Evolutionary conservation across 73 alveolate species (phyloP).

Genomic region (Urostyla sp.): DNA sequence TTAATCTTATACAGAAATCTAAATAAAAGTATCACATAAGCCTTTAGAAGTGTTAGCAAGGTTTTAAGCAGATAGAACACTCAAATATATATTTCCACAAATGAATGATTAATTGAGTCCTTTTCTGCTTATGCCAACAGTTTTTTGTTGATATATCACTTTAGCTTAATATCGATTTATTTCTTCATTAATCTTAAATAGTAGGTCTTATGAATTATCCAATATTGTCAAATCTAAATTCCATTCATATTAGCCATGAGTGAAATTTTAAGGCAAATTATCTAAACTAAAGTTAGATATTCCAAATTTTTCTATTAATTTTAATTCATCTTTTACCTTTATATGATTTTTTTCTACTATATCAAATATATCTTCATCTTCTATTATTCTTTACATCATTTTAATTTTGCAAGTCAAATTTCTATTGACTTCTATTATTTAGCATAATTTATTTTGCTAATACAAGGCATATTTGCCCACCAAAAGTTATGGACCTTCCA

Average conservation of each 20-base stretch:
- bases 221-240: neutral
- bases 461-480: constrained; percentile 26
- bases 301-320: constrained; percentile 22
- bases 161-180: neutral
- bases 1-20: constrained; percentile 25
- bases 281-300: neutral
- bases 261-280: constrained; percentile 2
- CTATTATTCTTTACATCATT: neutral
- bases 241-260: constrained; percentile 43
- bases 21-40: constrained; percentile 39
- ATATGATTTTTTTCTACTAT: neutral
- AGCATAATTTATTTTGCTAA: neutral
- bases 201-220: neutral
- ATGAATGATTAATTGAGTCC: constrained; percentile 11
- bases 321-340: neutral
- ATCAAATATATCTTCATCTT: neutral
- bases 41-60: constrained; percentile 1
- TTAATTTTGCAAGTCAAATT: constrained; percentile 11
- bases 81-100: constrained; percentile 12
- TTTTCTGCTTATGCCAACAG: neutral
- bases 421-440: constrained; percentile 12
- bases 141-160: neutral
- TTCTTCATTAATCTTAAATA: neutral
- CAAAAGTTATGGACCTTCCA: constrained; percentile 33
- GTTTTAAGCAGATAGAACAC: constrained; percentile 10